A percentile compares a stretch with the other conserved stretches of the same genome.
These are phyloP conservation scores for Fusarium falciforme DNA, from an alignment of 2,329 filamentous ascomycete genomes.

Conservation along the genomic window DNA sequence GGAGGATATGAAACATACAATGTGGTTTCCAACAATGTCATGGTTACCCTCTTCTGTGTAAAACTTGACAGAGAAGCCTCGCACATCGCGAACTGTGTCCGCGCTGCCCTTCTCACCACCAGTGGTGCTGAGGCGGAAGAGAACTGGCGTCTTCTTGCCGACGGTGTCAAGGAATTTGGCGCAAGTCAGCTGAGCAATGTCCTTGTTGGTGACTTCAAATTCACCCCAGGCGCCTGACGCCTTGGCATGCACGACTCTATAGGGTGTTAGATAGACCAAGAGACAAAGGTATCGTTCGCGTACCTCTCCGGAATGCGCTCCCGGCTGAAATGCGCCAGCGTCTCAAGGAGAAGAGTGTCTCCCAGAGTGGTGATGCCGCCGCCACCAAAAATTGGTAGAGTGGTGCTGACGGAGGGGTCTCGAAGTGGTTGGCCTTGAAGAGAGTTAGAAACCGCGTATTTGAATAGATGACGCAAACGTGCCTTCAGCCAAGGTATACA, in stretches of 20 bases:
- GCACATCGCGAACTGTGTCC: conserved; percentile 75
- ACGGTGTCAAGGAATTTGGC: conserved; percentile 63
- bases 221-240: conserved; percentile 61
- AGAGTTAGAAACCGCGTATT: not conserved
- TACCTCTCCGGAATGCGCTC: not conserved
- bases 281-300: not conserved
- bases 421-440: not conserved
- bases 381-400: not conserved
- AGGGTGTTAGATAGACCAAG: not conserved
- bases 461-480: not conserved
- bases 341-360: not conserved
- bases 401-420: not conserved
- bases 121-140: conserved; percentile 78
- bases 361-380: not conserved
- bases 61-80: conserved; percentile 68
- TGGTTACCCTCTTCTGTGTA: conserved; percentile 73
- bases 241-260: conserved; percentile 47
- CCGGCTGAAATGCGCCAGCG: not conserved
- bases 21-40: not conserved
- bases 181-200: conserved; percentile 64
- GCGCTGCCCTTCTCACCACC: conserved; percentile 73
- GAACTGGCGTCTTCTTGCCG: conserved; percentile 67
- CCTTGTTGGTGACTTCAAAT: conserved; percentile 64
- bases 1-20: not conserved
- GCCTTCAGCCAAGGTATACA: not conserved